Evolutionary conservation across 148 eudicot species (phyloP).

Genomic region (Nyssa sinensis): DNA sequence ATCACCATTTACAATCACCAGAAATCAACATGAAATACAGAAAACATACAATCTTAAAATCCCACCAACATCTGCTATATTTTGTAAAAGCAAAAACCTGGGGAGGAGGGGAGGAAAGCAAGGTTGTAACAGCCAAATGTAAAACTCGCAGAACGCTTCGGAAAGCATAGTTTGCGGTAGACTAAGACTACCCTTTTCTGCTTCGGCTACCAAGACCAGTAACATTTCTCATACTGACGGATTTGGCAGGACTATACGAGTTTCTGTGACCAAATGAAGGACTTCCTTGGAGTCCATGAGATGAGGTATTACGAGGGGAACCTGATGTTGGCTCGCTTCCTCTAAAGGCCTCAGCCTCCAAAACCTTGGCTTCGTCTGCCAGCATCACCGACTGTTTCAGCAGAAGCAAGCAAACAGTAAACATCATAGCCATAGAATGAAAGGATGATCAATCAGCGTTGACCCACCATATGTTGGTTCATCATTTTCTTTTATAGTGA

Average conservation of each 20-base stretch:
- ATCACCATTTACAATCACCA: conserved; percentile 2
- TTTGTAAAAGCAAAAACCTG: background rate
- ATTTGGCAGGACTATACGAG: conserved; percentile 29
- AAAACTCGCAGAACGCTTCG: conserved; percentile 6
- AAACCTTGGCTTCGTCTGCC: conserved; percentile 66
- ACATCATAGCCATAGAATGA: too few species aligned
- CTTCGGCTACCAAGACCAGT: conserved; percentile 45
- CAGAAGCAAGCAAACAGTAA: background rate
- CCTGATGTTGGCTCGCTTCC: conserved; percentile 41
- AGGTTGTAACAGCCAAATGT: background rate
- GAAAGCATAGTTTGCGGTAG: background rate
- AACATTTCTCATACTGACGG: conserved; percentile 33
- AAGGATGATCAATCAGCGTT: background rate
- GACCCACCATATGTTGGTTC: background rate
- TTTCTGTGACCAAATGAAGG: conserved; percentile 48
- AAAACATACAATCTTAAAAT: conserved; percentile 11
- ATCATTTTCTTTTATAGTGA: background rate
- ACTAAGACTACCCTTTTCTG: conserved; percentile 33
- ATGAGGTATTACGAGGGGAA: conserved; percentile 52
- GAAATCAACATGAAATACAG: background rate
- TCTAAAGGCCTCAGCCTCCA: too few species aligned
- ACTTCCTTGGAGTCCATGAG: conserved; percentile 57
- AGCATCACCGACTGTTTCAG: conserved; percentile 55
- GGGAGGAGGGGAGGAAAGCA: background rate
- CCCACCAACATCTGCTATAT: background rate